phyloP scores from a whole-genome alignment of 75 land plant species.

The Cryptomeria japonica region DNA sequence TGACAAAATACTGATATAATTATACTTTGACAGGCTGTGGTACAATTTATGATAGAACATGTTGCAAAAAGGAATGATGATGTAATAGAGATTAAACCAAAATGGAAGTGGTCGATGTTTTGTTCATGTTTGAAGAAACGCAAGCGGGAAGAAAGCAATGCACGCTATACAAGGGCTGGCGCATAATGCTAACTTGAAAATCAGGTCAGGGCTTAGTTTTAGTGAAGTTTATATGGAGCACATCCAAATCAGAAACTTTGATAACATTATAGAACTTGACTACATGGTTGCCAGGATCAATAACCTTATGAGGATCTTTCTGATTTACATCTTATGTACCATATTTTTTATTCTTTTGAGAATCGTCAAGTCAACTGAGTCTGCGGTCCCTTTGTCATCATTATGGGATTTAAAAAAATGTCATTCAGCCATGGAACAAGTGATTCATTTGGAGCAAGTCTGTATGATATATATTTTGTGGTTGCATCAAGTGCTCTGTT shows the following conservation, averaged over 20 bases:
- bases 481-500: background rate
- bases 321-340: background rate
- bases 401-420: background rate
- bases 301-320: background rate
- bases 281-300: background rate
- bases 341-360: background rate
- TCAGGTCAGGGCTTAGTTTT: slow-evolving; percentile 5
- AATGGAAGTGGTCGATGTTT: slow-evolving; percentile 35
- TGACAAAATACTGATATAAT: background rate
- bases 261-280: background rate
- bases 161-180: background rate
- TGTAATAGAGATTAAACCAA: slow-evolving; percentile 32
- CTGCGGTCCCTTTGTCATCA: background rate
- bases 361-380: background rate
- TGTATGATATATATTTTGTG: background rate
- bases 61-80: slow-evolving; percentile 36
- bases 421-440: background rate
- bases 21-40: slow-evolving; percentile 54
- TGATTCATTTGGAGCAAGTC: background rate
- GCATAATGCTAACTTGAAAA: slow-evolving; percentile 6
- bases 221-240: background rate
- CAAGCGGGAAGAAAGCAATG: slow-evolving; percentile 22
- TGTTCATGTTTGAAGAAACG: slow-evolving; percentile 43
- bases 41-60: slow-evolving; percentile 48
- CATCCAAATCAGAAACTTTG: background rate